Evolutionary conservation across 2,329 filamentous ascomycete genomes (phyloP).

Genomic region (Trichoderma lentiforme): DNA sequence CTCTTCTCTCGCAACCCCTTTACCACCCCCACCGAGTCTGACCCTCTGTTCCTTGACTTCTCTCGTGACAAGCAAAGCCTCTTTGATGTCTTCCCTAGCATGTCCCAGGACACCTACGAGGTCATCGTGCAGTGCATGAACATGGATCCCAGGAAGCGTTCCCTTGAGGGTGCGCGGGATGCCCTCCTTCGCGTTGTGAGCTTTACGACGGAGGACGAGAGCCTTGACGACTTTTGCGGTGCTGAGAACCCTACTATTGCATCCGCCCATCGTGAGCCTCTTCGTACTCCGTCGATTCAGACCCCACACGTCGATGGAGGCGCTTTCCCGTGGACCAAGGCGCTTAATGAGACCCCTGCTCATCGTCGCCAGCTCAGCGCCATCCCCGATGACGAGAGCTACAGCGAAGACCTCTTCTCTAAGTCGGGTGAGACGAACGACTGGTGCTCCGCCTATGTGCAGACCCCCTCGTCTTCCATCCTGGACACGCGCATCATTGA

Average conservation of each 20-base stretch:
- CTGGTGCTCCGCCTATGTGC: constrained; percentile 74
- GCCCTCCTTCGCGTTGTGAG: constrained; percentile 76
- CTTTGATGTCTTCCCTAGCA: constrained; percentile 96
- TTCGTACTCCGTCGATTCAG: constrained; percentile 92
- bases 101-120: constrained; percentile 97
- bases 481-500: constrained; percentile 79
- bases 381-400: constrained; percentile 77
- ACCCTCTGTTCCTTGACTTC: constrained; percentile 91
- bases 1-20: constrained; percentile 97
- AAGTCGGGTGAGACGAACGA: constrained; percentile 69
- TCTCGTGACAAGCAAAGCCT: constrained; percentile 89
- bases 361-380: constrained; percentile 71
- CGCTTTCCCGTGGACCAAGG: constrained; percentile 93
- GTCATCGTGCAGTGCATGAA: constrained; percentile 88
- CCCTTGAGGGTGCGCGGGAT: constrained; percentile 71
- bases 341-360: constrained; percentile 71
- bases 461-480: constrained; percentile 80
- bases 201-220: constrained; percentile 92
- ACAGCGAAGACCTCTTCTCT: constrained; percentile 81
- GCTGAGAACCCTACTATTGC: constrained; percentile 73
- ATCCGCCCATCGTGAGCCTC: constrained; percentile 87
- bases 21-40: constrained; percentile 82
- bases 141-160: constrained; percentile 85
- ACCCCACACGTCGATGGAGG: constrained; percentile 77
- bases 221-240: constrained; percentile 88